Base-by-base conservation (phyloP, 2,329 filamentous ascomycete species). In the Chaetothyriales sp. region DNA sequence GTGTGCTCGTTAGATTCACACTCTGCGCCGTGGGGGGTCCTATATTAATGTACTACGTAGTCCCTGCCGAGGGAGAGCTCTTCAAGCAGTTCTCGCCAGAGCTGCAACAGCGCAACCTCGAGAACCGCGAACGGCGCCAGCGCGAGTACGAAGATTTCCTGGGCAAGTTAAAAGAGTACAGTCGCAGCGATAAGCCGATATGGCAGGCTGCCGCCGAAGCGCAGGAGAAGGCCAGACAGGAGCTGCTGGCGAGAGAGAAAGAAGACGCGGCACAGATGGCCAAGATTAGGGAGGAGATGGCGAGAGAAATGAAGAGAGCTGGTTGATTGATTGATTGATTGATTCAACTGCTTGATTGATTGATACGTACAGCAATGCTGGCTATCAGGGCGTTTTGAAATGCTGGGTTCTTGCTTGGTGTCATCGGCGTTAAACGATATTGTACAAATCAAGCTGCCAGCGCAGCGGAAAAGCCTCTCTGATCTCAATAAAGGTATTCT, bases 61-160 rank as follows among this genome's bases (percentile, higher is more conserved):
- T 68, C 25, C 92, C 92, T 1, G 83, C 84, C 10, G 88, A 95
- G 60, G 92, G 95, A 68, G 88, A 96, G 70, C 76, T 98, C 43
- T 88, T 93, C 73, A 75, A 78, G 71, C 80, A 77, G 68, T 96
- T 96, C 72, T 96, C 90, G 67, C 90, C 90, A 0, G 92, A 96
- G 32, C 77, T 98, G n/a, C 85, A 92, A 64, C 85, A 86, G 66
- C 79, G 84, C 63, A 88, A 85, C 55, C 71, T 94, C n/a, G 88
- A 89, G 66, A 78, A 81, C 52, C 78, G 87, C 18, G 75, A 83
- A 52, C 79, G 84, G 65, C 78, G 78, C 53, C 80, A 92, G 63
- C 77, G 89, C 67, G 88, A 95, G 53, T 95, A 95, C 61, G 85
- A 95, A 63, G 78, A 88, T 51, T 96, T 95, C 63, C 84, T 95